These are phyloP conservation scores for Pleurotus tuoliensis DNA, from an alignment of 768 basidiomycete genomes.

Conservation along the genomic window DNA sequence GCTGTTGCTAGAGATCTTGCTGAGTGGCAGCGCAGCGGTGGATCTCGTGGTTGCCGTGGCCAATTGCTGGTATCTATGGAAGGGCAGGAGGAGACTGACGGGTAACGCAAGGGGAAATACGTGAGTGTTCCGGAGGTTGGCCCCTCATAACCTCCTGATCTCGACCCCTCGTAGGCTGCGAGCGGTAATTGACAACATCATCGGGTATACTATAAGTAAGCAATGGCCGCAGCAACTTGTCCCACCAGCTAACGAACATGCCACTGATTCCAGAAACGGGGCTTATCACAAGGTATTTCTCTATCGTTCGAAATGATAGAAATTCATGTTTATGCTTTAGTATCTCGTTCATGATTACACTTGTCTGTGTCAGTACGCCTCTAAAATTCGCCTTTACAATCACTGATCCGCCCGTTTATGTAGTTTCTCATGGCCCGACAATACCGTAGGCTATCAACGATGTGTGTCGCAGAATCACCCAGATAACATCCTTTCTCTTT, in stretches of 20 bases:
- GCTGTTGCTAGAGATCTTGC: not conserved
- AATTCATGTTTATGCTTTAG: not conserved
- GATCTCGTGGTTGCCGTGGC: not conserved
- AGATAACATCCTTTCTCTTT: not conserved
- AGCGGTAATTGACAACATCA: not conserved
- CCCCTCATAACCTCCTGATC: not conserved
- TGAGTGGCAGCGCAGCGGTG: not conserved
- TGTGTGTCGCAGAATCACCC: not conserved
- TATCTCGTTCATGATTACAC: constrained; percentile 1
- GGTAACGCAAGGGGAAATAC: not conserved
- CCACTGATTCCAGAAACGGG: not conserved
- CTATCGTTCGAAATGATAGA: not conserved
- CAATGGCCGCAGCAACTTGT: not conserved
- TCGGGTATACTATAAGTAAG: constrained; percentile 2
- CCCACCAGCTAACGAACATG: no score
- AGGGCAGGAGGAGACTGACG: not conserved
- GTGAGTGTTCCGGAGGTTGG: not conserved
- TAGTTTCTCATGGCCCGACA: constrained; percentile 2
- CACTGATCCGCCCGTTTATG: no score
- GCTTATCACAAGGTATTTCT: constrained; percentile 1
- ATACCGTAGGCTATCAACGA: not conserved
- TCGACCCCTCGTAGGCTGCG: not conserved
- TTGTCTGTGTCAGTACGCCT: not conserved
- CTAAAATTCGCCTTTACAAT: no score
- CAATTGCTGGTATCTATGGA: not conserved